These are phyloP conservation scores for Pulveroboletus frians DNA, from an alignment of 768 basidiomycete genomes.

Conservation along the genomic window DNA sequence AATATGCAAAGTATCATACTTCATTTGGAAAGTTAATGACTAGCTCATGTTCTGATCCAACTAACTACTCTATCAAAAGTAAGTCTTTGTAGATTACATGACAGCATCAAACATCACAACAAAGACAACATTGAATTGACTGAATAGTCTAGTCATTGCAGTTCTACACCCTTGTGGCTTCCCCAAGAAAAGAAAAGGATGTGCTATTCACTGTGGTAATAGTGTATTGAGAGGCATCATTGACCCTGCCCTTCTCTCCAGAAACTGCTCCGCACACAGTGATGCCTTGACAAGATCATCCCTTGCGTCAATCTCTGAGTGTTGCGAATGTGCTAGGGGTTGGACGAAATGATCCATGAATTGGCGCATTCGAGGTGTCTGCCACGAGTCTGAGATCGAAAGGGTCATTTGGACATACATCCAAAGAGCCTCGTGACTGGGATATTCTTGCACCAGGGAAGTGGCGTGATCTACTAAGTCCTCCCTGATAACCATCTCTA, in stretches of 20 bases:
- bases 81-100: neutral
- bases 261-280: conserved; percentile 10
- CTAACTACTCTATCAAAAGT: neutral
- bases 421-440: conserved; percentile 62
- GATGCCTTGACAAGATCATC: neutral
- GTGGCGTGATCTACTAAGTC: conserved; percentile 37
- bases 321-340: conserved; percentile 9
- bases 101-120: neutral
- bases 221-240: too few relatives aligned
- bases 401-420: conserved; percentile 34
- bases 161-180: neutral
- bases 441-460: conserved; percentile 46
- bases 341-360: conserved; percentile 17
- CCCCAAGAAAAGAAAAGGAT: neutral
- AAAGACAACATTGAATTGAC: neutral
- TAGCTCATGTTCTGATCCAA: neutral
- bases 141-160: neutral
- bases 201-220: too few relatives aligned
- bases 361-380: neutral
- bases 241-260: neutral
- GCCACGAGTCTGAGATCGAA: neutral
- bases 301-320: too few relatives aligned
- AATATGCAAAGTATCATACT: too few relatives aligned
- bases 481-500: conserved; percentile 1
- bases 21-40: neutral